Base-by-base conservation (phyloP, 2,329 filamentous ascomycete genomes). In the Ophiostoma ulmi region DNA sequence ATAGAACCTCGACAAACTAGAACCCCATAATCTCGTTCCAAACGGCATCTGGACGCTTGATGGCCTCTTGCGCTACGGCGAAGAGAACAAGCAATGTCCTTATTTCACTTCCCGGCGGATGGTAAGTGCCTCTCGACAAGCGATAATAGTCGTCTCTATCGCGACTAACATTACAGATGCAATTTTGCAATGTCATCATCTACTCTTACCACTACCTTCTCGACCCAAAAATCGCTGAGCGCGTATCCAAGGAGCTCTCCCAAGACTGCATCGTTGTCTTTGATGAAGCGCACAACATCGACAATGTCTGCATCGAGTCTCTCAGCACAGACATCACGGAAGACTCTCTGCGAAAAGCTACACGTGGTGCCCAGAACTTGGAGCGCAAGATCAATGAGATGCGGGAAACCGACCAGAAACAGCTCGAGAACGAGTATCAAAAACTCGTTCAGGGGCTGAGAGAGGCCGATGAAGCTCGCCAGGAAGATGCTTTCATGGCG, bases 211-310 rank as follows among this genome's bases (percentile, higher is more conserved):
- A 99, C 80, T 99, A 99, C 77, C 87, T 99, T 3, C 87, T 99
- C 20, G 96, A 99, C 76, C 95, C 95, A 2, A 99, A 99, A 79
- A 99, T 99, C 76, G 95, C 95, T 14, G 95, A 99, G 78, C 82
- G 94, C 71, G 94, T 98, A 1, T 73, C 72, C 41, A 73, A 73
- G 79, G 95, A 99, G 77, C 87, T 99, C 13, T 97, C 95, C 0
- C 97, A 97, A 76, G 96, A 99, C 79, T 97, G 94, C 79, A 99
- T 99, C 69, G 92, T 99, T 26, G 95, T 99, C 3, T 99, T 99
- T 74, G 95, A 99, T 77, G 95, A 99, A 80, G 95, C 95, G 17
- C 95, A 99, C 82, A 99, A 99, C 77, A 99, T 99, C 75, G 95
- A 99, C 84, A 99, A 99, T 78, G 95, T 99, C 72, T 99, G 96